Evolutionary conservation across 169 alveolate genomes (phyloP), one percentile per base, ranked within the genome.

Genomic region (Eimeria falciformis): DNA sequence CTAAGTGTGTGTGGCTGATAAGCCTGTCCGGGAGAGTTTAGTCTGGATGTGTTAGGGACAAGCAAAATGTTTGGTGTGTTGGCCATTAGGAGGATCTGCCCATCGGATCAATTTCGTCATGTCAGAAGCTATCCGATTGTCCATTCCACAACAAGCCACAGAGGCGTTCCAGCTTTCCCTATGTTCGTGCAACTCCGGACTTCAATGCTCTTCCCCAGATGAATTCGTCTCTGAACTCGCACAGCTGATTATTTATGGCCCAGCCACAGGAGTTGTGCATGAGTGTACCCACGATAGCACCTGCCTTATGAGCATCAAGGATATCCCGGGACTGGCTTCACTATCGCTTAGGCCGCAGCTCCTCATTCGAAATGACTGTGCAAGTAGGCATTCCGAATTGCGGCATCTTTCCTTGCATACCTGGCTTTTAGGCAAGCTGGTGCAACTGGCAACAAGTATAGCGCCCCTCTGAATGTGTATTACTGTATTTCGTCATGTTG

Each of bases 151-250:
- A 21, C 43, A 12, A 5, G 83, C 18, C 5, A 25, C 65, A n/a
- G 23, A 58, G 21, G 46, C 58, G 58, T 27, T 5, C 11, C 33
- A 77, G 29, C 90, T 89, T 21, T 82, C 85, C 25, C 58, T 89
- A 40, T 89, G 93, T 73, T 89, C 90, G 93, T 89, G 93, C 46
- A 23, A 55, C 56, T 27, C n/a, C 73, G 58, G 18, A 37, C 18
- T 37, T 27, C 11, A 17, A 23, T 89, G 93, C 73, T 29, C 40
- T 23, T 45, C 17, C 14, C 50, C 47, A 11, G 62, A 25, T 29
- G 84, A 89, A 21, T 89, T 89, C 87, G 27, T 56, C 66, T 33
- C 37, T 0, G 79, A 40, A 43, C 27, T 89, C 25, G 18, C 65
- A 23, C 17, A 46, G 69, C n/a, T 89, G 45, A 12, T 7, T 18